phyloP scores from a whole-genome alignment of 164 flowering plant species.

The Euptelea pleiosperma region DNA sequence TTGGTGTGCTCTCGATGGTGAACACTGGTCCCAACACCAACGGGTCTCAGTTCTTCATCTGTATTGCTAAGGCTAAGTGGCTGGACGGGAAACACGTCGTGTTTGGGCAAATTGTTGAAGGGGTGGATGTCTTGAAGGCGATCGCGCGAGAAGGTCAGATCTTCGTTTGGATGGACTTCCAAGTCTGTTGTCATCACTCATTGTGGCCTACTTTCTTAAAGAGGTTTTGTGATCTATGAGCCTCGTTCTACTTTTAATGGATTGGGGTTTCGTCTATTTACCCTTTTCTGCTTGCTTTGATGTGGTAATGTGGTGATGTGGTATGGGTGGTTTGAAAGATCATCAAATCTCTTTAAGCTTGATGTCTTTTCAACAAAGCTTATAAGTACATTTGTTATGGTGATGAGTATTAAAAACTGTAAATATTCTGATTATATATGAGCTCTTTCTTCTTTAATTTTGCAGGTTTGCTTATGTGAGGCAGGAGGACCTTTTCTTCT shows the following conservation, averaged over 20 bases:
- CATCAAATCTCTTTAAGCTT: no score
- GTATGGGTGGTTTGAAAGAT: no score
- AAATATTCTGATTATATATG: no score
- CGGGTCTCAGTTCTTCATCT: conserved; percentile 61
- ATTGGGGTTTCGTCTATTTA: no score
- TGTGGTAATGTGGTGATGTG: no score
- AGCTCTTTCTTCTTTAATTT: neutral
- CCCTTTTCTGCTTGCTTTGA: no score
- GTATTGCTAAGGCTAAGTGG: conserved; percentile 48
- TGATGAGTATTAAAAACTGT: neutral
- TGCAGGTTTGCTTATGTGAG: conserved; percentile 84
- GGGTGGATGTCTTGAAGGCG: conserved; percentile 40
- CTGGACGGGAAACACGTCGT: conserved; percentile 63
- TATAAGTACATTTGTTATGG: conserved; percentile 46
- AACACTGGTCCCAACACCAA: conserved; percentile 54
- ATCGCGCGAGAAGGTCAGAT: conserved; percentile 37
- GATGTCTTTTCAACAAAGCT: no score
- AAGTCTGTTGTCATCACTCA: no score
- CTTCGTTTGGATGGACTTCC: no score
- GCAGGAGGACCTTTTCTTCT: conserved; percentile 95
- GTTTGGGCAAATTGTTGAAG: conserved; percentile 52
- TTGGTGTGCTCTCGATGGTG: conserved; percentile 57
- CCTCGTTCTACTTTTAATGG: no score
- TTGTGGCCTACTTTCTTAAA: no score
- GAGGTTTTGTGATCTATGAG: no score